Evolutionary conservation across 1,284 basidiomycete genomes (phyloP).

Genomic region (Athelia psychrophila): DNA sequence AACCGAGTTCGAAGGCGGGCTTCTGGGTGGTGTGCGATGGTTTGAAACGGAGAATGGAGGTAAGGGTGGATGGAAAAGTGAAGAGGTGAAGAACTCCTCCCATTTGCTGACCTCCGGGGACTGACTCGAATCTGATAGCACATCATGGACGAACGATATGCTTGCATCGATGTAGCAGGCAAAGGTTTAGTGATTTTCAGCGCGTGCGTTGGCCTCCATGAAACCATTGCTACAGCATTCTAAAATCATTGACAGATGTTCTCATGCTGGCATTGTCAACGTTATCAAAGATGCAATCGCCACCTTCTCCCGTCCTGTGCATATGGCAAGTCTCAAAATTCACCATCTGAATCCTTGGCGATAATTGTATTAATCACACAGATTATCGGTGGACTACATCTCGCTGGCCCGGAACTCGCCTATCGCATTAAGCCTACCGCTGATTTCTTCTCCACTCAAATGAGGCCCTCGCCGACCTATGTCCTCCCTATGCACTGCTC

Average conservation of each 20-base stretch:
- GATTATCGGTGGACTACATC: slow-evolving; percentile 80
- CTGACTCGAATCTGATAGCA: slow-evolving; percentile 38
- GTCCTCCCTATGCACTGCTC: slow-evolving; percentile 84
- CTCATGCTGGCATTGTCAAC: slow-evolving; percentile 83
- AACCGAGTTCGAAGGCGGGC: slow-evolving; percentile 64
- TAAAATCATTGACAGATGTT: slow-evolving; percentile 47
- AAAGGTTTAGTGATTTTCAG: slow-evolving; percentile 82
- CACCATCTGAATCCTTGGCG: neutral
- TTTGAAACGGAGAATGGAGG: slow-evolving; percentile 37
- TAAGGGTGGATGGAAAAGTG: slow-evolving; percentile 49
- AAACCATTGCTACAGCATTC: neutral
- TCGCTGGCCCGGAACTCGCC: slow-evolving; percentile 62
- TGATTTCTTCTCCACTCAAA: slow-evolving; percentile 57
- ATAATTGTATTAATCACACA: slow-evolving; percentile 20
- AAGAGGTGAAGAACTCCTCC: slow-evolving; percentile 42
- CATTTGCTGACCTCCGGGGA: neutral
- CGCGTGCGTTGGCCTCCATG: slow-evolving; percentile 47
- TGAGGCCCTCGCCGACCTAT: slow-evolving; percentile 64
- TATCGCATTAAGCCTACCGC: slow-evolving; percentile 69
- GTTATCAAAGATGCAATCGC: slow-evolving; percentile 67
- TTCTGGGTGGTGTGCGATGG: slow-evolving; percentile 70
- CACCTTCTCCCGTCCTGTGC: slow-evolving; percentile 63
- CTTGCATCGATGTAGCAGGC: slow-evolving; percentile 70
- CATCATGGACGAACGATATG: slow-evolving; percentile 82
- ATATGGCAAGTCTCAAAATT: slow-evolving; percentile 58